Percentiles rank a stretch among this genome's conserved stretches.
phyloP scores from a whole-genome alignment of 116 monocot species.

The Posidonia oceanica region DNA sequence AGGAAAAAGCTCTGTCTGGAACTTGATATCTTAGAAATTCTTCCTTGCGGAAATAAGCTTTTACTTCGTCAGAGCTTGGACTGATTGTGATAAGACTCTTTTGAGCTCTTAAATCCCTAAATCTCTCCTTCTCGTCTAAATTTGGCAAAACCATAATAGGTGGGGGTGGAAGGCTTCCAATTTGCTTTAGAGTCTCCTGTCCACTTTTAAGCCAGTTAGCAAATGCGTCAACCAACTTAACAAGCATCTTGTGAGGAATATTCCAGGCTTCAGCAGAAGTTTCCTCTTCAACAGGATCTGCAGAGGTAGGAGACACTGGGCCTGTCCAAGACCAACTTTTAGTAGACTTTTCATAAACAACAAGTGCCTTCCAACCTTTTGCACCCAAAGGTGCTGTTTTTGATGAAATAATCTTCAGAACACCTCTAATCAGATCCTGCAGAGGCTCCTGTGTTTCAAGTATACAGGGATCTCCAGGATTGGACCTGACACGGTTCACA shows the following conservation, averaged over 20 bases:
- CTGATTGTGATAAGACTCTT: constrained; percentile 82
- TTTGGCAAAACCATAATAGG: constrained; percentile 30
- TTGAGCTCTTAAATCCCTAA: constrained; percentile 81
- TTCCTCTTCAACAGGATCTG: constrained; percentile 61
- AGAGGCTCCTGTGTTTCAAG: constrained; percentile 88
- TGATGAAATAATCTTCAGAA: constrained; percentile 77
- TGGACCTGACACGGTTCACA: constrained; percentile 52
- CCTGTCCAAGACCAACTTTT: constrained; percentile 85
- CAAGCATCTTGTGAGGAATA: constrained; percentile 87
- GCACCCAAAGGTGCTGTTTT: constrained; percentile 86
- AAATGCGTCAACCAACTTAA: constrained; percentile 92
- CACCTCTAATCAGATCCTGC: constrained; percentile 83
- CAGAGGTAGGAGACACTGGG: constrained; percentile 35
- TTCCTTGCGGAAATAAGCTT: constrained; percentile 67
- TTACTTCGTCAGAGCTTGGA: constrained; percentile 75
- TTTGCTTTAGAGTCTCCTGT: constrained; percentile 84
- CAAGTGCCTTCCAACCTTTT: constrained; percentile 80
- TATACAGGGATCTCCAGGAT: constrained; percentile 81
- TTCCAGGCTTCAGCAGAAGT: constrained; percentile 89
- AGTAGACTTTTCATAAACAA: constrained; percentile 52
- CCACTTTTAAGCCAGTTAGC: constrained; percentile 91
- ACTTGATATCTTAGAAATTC: constrained; percentile 74
- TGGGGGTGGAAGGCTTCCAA: constrained; percentile 79
- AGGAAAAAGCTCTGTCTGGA: constrained; percentile 87
- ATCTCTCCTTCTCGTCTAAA: constrained; percentile 81